Conservation (phyloP, 1,284 basidiomycete genomes). For the Microbotryomycetes sp. region DNA sequence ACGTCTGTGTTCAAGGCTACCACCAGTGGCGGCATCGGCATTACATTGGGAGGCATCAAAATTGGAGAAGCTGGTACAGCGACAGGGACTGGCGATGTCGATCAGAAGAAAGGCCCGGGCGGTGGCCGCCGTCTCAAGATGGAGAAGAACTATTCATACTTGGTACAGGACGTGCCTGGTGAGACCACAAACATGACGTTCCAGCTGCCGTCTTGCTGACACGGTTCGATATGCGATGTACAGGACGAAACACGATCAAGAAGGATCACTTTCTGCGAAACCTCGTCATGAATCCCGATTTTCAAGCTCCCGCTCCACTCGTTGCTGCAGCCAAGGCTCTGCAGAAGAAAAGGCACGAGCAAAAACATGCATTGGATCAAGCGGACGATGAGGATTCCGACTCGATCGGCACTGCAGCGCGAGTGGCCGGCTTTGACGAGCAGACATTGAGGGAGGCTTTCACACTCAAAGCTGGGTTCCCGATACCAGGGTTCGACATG, state of each 20-base stretch:
- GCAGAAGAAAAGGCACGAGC: no score
- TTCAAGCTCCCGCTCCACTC: conserved; percentile 3
- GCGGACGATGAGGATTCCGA: not conserved
- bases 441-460: conserved; percentile 28
- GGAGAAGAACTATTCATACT: conserved; percentile 31
- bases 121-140: conserved; percentile 23
- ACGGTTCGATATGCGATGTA: no score
- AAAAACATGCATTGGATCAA: not conserved
- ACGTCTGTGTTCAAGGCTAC: not conserved
- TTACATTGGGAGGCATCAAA: conserved; percentile 25
- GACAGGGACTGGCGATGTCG: not conserved
- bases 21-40: conserved; percentile 9
- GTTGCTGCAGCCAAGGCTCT: not conserved
- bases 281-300: conserved; percentile 32
- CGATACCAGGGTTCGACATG: conserved; percentile 26
- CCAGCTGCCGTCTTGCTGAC: not conserved
- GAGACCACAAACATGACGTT: not conserved
- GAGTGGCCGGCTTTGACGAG: conserved; percentile 14
- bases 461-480: conserved; percentile 24
- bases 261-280: conserved; percentile 27
- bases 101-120: not conserved
- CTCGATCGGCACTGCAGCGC: not conserved
- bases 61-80: conserved; percentile 4
- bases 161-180: conserved; percentile 35
- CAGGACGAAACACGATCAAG: conserved; percentile 29